phyloP scores from a whole-genome alignment of 148 eudicot genomes.

The Heliamphora exappendiculata region DNA sequence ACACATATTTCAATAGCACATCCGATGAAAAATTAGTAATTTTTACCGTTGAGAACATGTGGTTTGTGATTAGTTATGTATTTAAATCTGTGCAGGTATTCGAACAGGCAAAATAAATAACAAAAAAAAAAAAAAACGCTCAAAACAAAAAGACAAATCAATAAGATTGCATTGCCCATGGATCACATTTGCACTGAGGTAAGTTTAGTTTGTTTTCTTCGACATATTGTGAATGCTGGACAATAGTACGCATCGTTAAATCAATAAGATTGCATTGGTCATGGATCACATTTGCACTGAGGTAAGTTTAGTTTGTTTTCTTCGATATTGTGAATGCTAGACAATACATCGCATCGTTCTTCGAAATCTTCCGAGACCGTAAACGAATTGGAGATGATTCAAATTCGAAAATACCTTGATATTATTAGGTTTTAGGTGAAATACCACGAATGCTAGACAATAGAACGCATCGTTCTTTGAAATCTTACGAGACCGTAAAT shows the following conservation, averaged over 20 bases:
- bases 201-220: not conserved
- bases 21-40: no score
- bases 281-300: not conserved
- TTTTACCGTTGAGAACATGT: no score
- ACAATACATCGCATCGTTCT: no score
- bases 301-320: not conserved
- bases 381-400: not conserved
- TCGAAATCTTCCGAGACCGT: not conserved
- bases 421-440: constrained; percentile 54
- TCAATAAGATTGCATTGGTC: not conserved
- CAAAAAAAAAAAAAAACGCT: no score
- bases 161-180: not conserved
- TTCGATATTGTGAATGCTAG: not conserved
- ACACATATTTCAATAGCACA: no score
- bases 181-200: not conserved
- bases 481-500: not conserved
- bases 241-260: no score
- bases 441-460: not conserved
- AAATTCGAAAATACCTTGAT: constrained; percentile 40
- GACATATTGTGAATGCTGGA: not conserved
- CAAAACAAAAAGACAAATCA: no score
- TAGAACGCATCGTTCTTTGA: not conserved
- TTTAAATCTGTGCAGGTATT: no score
- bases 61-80: no score
- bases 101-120: no score